Conservation (phyloP, 495 filamentous ascomycete species). For the Penicillium subrubescens region DNA sequence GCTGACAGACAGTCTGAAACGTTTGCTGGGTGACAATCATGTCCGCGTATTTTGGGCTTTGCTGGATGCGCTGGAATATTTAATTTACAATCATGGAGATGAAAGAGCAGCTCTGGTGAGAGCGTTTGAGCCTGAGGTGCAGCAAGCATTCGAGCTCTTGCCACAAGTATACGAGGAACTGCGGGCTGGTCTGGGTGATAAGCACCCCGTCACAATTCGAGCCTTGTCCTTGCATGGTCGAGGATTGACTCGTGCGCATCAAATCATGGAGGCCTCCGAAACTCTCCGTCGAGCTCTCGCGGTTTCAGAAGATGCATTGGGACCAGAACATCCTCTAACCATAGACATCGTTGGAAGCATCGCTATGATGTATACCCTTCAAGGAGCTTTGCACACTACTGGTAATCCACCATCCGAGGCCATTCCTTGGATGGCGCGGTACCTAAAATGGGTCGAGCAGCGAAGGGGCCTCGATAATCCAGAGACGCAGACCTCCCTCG, state of each 20-base stretch:
- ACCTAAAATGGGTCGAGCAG: conserved; percentile 34
- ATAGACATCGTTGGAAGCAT: conserved; percentile 35
- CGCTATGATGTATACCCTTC: conserved; percentile 36
- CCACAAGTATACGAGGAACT: conserved; percentile 27
- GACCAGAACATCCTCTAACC: conserved; percentile 33
- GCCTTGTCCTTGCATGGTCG: conserved; percentile 31
- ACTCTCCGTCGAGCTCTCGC: conserved; percentile 39
- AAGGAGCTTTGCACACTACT: conserved; percentile 9
- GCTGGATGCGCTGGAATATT: conserved; percentile 32
- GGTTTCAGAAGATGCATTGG: conserved; percentile 35
- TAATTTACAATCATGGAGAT: conserved; percentile 25
- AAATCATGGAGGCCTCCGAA: conserved; percentile 30
- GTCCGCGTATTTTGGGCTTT: conserved; percentile 27
- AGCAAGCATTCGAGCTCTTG: conserved; percentile 20
- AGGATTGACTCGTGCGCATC: conserved; percentile 23
- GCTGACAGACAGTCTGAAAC: conserved; percentile 25
- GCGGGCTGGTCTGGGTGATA: conserved; percentile 22
- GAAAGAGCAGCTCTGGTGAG: conserved; percentile 6
- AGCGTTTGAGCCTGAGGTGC: conserved; percentile 19
- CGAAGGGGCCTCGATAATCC: conserved; percentile 27
- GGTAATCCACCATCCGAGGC: conserved; percentile 24
- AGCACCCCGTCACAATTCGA: conserved; percentile 32
- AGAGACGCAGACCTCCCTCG: conserved; percentile 29
- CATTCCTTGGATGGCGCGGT: conserved; percentile 35
- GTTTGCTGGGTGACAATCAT: conserved; percentile 36